These are phyloP conservation scores for Cystofilobasidium macerans DNA, from an alignment of 768 basidiomycete species.

Conservation along the genomic window DNA sequence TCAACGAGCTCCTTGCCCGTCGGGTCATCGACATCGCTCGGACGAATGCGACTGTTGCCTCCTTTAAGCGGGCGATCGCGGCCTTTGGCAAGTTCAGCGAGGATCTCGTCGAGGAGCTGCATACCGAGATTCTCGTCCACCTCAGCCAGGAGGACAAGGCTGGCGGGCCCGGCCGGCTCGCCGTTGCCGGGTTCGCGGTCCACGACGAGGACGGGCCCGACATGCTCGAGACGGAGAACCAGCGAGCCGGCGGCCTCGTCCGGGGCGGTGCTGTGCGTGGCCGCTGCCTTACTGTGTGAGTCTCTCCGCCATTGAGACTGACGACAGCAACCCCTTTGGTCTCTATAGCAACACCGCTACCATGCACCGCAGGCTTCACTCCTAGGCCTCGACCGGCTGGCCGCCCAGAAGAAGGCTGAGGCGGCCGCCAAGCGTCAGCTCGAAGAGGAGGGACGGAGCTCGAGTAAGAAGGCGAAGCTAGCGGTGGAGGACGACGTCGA, in stretches of 20 bases:
- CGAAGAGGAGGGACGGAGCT: conserved; percentile 37
- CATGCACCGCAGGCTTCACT: conserved; percentile 64
- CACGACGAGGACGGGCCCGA: conserved; percentile 55
- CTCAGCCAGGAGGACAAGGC: conserved; percentile 40
- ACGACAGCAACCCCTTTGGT: background rate
- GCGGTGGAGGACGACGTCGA: conserved; percentile 43
- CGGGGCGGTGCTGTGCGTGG: conserved; percentile 51
- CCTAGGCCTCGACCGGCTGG: conserved; percentile 77
- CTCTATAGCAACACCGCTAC: conserved; percentile 61
- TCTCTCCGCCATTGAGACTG: background rate
- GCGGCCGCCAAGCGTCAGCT: conserved; percentile 45
- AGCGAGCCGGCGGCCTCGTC: conserved; percentile 67
- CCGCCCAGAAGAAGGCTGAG: conserved; percentile 64
- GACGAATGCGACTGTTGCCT: conserved; percentile 46
- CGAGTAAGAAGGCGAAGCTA: conserved; percentile 52
- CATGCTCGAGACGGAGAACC: conserved; percentile 66
- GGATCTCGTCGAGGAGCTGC: conserved; percentile 63
- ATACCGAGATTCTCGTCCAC: conserved; percentile 66
- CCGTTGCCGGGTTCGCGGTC: conserved; percentile 21
- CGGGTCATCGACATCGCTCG: conserved; percentile 70
- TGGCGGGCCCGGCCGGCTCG: background rate
- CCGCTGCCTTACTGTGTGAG: conserved; percentile 10
- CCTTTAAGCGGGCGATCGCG: conserved; percentile 58
- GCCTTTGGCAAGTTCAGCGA: conserved; percentile 74
- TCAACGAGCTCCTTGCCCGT: conserved; percentile 69